A percentile compares a stretch with the other conserved stretches of the same genome.
phyloP scores from a whole-genome alignment of 768 basidiomycete genomes.

The Gloeophyllum trabeum region DNA sequence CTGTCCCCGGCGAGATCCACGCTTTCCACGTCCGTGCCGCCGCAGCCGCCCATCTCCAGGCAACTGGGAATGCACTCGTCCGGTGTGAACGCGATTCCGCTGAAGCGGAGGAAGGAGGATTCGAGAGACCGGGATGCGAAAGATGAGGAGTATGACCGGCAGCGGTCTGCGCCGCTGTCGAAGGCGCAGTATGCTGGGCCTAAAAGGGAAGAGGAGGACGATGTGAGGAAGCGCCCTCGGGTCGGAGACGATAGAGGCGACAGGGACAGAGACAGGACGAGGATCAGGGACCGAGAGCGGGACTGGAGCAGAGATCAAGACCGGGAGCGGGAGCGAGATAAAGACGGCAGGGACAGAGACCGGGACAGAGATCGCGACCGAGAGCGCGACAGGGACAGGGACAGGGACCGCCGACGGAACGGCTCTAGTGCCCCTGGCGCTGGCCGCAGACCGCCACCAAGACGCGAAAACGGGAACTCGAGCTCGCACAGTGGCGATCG shows the following conservation, averaged over 20 bases:
- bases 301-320: conserved; percentile 9
- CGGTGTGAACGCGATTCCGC: background rate
- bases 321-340: conserved; percentile 8
- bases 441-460: background rate
- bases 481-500: background rate
- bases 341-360: background rate
- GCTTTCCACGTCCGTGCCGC: background rate
- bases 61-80: background rate
- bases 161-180: background rate
- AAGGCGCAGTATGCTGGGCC: conserved; percentile 8
- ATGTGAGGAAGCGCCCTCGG: conserved; percentile 28
- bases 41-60: background rate
- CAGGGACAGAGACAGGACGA: background rate
- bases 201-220: conserved; percentile 50
- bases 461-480: conserved; percentile 1
- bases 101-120: background rate
- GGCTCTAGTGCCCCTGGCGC: background rate
- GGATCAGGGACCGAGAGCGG: too few relatives aligned
- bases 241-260: background rate
- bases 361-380: conserved; percentile 18
- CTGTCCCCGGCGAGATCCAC: conserved; percentile 8
- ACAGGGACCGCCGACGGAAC: background rate
- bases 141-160: background rate
- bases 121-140: background rate
- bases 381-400: background rate